Evolutionary conservation across 2,329 filamentous ascomycete species (phyloP).

Genomic region (Fonsecaea nubica): DNA sequence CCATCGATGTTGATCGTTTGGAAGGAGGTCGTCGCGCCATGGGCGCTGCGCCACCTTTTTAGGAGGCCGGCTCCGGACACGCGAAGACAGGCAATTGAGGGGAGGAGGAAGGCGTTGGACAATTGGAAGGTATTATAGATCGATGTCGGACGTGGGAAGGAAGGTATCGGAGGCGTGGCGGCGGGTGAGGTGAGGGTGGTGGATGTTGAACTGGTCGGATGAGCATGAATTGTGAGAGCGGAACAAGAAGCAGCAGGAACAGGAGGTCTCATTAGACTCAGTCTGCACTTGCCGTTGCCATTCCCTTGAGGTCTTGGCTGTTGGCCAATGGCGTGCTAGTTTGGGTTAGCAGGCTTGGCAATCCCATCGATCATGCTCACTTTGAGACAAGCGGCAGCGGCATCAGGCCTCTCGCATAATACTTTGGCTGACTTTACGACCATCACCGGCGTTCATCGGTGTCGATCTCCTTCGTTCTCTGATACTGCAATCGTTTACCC

Average conservation of each 20-base stretch:
- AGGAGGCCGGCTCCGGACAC: slow-evolving; percentile 21
- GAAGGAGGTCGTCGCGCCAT: slow-evolving; percentile 37
- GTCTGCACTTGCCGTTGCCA: slow-evolving; percentile 18
- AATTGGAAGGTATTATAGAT: slow-evolving; percentile 1
- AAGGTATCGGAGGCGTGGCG: slow-evolving; percentile 9
- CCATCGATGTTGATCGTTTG: slow-evolving; percentile 26
- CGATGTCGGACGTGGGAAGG: slow-evolving; percentile 4
- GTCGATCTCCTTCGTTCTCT: not conserved
- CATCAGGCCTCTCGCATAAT: slow-evolving; percentile 9
- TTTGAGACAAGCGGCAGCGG: slow-evolving; percentile 6
- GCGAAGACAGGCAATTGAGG: slow-evolving; percentile 6
- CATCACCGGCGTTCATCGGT: not conserved
- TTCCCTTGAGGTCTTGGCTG: slow-evolving; percentile 15
- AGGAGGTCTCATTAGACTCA: slow-evolving; percentile 29
- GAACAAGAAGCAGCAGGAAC: slow-evolving; percentile 11
- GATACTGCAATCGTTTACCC: slow-evolving; percentile 10
- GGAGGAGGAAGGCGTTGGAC: not conserved
- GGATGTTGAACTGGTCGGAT: slow-evolving; percentile 20
- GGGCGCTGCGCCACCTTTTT: slow-evolving; percentile 37
- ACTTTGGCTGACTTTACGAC: slow-evolving; percentile 4
- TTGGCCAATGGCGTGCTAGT: slow-evolving; percentile 2
- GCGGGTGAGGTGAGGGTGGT: slow-evolving; percentile 21
- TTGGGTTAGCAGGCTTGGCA: slow-evolving; percentile 11
- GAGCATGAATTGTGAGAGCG: slow-evolving; percentile 17
- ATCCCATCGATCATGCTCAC: not conserved